Evolutionary conservation across 768 basidiomycete species (phyloP).

Genomic region (Suillus lakei): DNA sequence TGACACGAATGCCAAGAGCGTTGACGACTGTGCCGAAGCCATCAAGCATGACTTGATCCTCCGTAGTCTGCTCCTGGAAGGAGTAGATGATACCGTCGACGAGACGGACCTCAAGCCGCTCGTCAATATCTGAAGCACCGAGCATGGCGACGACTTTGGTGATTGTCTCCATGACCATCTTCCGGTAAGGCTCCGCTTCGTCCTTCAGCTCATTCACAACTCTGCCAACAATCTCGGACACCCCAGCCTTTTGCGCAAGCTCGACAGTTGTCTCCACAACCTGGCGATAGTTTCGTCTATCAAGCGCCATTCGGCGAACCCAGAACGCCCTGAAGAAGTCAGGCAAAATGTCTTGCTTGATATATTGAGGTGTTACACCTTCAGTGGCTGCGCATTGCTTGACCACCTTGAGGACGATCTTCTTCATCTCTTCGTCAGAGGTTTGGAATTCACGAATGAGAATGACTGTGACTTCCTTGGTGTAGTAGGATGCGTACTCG

Average conservation of each 20-base stretch:
- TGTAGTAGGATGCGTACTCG: conserved; percentile 99
- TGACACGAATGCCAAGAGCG: conserved; percentile 94
- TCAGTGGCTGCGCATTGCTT: conserved; percentile 99
- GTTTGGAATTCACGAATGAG: conserved; percentile 99
- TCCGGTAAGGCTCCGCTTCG: conserved; percentile 79
- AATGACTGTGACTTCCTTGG: conserved; percentile 96
- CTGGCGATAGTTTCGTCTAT: conserved; percentile 93
- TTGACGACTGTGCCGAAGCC: conserved; percentile 97
- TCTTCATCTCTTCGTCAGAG: conserved; percentile 99
- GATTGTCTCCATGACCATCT: conserved; percentile 99
- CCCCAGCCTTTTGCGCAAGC: conserved; percentile 95
- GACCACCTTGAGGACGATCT: conserved; percentile 98
- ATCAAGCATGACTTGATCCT: conserved; percentile 99
- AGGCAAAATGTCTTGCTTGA: conserved; percentile 96
- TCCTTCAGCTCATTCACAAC: conserved; percentile 69
- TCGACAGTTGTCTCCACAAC: conserved; percentile 99
- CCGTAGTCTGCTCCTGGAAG: conserved; percentile 99
- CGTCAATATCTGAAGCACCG: conserved; percentile 97
- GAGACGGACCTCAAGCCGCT: conserved; percentile 89
- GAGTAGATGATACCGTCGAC: conserved; percentile 99
- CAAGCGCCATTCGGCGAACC: conserved; percentile 97
- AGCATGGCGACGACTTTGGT: conserved; percentile 93
- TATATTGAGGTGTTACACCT: conserved; percentile 94
- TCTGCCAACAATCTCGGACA: conserved; percentile 91
- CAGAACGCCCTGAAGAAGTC: conserved; percentile 99